Evolutionary conservation across 2,329 filamentous ascomycete genomes (phyloP), one percentile per base, ranked within the genome.

Genomic region (Nemania diffusa): DNA sequence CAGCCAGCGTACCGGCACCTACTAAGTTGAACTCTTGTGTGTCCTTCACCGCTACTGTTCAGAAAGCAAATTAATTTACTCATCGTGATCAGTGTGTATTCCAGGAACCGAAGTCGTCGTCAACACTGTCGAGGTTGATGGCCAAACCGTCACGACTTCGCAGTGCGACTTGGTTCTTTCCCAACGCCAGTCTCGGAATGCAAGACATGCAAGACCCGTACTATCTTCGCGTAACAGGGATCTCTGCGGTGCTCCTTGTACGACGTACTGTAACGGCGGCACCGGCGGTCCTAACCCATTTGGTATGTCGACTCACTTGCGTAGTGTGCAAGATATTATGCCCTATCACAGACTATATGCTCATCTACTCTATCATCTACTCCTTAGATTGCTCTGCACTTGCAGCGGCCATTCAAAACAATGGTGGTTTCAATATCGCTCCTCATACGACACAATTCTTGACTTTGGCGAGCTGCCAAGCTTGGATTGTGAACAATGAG

Each of bases 131-230:
- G 40, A 44, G 40, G 17, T 44, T 44, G 7, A 44, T 44, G 40
- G 40, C 40, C 40, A 44, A 44, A 44, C 40, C 15, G 15, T 44
- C 13, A 44, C 40, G 40, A 20, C 40, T n/a, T 44, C 40, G 40
- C 40, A 44, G 40, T 44, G 40, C 40, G 40, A 44, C 40, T 44
- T 44, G 40, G 40, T 44, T 44, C 40, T 44, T n/a, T 44, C 40
- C 40, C 40, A 44, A 44, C 40, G 40, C 40, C 40, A 44, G 40
- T 44, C 40, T 44, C 40, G 40, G 40, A 44, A 44, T n/a, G 13
- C 40, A 44, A 44, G 40, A 17, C 40, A 44, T 20, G 40, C 40
- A 44, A 44, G 40, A 44, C 40, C 40, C 40, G 40, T 44, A 17
- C 40, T 44, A 5, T 44, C 40, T 17, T 13, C 40, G 40, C 40